These are phyloP conservation scores for Nitzschia inconspicua DNA, from an alignment of 108 stramenopile species.

Conservation along the genomic window DNA sequence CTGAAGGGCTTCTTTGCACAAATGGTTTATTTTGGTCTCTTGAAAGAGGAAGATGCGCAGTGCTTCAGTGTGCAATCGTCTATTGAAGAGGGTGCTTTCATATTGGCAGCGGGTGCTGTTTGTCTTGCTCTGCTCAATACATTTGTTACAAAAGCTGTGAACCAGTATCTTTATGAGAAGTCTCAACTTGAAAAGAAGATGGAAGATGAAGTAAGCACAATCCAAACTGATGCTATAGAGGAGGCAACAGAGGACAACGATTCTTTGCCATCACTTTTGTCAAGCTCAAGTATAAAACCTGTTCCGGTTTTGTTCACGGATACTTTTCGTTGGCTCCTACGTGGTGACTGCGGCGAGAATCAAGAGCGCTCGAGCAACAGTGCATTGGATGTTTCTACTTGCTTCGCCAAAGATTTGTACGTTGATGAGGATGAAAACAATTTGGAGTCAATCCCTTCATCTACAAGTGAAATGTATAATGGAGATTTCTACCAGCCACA, in stretches of 20 bases:
- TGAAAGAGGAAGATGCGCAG: constrained; percentile 67
- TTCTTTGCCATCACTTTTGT: too few relatives aligned
- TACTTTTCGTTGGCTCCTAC: constrained; percentile 38
- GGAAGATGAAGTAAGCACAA: background rate
- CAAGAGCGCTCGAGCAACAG: too few relatives aligned
- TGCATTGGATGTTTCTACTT: too few relatives aligned
- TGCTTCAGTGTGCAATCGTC: constrained; percentile 65
- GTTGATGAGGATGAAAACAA: too few relatives aligned
- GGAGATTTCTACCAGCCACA: too few relatives aligned
- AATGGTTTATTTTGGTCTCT: constrained; percentile 57
- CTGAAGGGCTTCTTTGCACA: constrained; percentile 48
- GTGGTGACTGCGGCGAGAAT: background rate
- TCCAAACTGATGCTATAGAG: background rate
- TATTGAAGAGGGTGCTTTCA: constrained; percentile 56
- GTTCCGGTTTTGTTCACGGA: constrained; percentile 49
- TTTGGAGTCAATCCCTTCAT: too few relatives aligned
- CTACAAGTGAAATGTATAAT: too few relatives aligned
- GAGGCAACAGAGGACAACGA: background rate
- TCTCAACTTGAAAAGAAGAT: background rate
- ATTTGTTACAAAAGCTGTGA: constrained; percentile 38
- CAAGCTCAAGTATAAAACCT: too few relatives aligned
- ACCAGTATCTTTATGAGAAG: constrained; percentile 33
- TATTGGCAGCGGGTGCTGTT: constrained; percentile 51
- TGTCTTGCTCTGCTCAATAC: constrained; percentile 38
- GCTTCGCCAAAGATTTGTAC: too few relatives aligned